These are phyloP conservation scores for Papiliotrema flavescens DNA, from an alignment of 1,284 basidiomycete genomes.

Conservation along the genomic window DNA sequence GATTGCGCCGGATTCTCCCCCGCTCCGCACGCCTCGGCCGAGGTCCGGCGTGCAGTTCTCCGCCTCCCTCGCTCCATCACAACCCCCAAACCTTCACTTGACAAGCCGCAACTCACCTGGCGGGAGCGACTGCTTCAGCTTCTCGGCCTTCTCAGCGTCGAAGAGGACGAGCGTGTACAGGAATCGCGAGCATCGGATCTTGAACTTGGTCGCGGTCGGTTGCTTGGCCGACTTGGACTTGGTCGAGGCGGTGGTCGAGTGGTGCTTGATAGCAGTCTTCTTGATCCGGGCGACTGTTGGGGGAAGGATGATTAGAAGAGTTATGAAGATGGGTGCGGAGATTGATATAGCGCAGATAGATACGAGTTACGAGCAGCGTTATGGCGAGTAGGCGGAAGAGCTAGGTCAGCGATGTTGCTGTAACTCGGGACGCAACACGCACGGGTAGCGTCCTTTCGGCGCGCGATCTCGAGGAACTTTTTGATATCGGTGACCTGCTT, in stretches of 20 bases:
- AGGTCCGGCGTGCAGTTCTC: too few species aligned
- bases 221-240: conserved; percentile 54
- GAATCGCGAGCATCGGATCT: conserved; percentile 95
- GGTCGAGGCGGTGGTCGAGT: conserved; percentile 34
- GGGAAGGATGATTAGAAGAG: background rate
- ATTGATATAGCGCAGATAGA: too few species aligned
- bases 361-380: too few species aligned
- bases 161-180: conserved; percentile 95
- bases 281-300: conserved; percentile 87
- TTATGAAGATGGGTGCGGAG: background rate
- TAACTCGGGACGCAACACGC: conserved; percentile 20
- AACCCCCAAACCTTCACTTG: too few species aligned
- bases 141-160: conserved; percentile 98
- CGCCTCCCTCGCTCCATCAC: background rate
- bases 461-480: conserved; percentile 94
- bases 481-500: conserved; percentile 99
- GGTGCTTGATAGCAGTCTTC: conserved; percentile 64
- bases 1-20: too few species aligned
- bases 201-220: conserved; percentile 92
- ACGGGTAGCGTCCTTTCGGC: conserved; percentile 63
- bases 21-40: too few species aligned
- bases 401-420: background rate
- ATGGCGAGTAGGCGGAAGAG: too few species aligned
- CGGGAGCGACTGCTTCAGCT: conserved; percentile 91
- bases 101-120: conserved; percentile 70